Base-by-base conservation (phyloP, 352 stramenopile genomes). In the Pythium dissotocum region DNA sequence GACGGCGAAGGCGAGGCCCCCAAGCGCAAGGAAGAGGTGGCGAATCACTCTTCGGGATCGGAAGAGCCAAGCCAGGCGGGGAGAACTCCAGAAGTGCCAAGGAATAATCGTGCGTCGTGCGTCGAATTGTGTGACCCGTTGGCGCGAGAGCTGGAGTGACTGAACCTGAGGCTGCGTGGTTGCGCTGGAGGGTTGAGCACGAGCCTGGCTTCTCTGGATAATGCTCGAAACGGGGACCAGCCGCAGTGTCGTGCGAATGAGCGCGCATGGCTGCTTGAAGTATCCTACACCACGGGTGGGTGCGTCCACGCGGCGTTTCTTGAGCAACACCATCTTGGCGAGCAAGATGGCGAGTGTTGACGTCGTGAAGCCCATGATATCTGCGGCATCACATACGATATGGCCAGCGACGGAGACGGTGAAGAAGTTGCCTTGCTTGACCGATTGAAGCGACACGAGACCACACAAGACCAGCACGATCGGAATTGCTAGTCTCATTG, bases 301-400 rank as follows among this genome's bases (percentile, higher is more conserved):
- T 18, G 35, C n/a, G 10, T 21, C 26, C 13, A 26, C 21, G 21
- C 36, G 55, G 10, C 35, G 55, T 24, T 61, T 51, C 58, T 63
- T 63, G 24, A 63, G 58, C 30, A 63, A 44, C 18, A 53, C 42
- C 58, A 63, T 63, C n/a, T 63, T 63, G 14, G 40, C 38, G 4
- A 63, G 58, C 5, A 63, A 53, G 30, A 63, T 46, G 0, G 44
- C 58, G 0, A 63, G 58, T 5, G 58, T 63, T 6, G 58, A 49
- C 1, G 36, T 46, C 14, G 58, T 63, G 32, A 63, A 63, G 40
- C 32, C 49, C 40, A 63, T 53, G 28, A 63, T 44, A 16, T 63
- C 36, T 16, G 44, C 30, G 5, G 58, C 58, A 32, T 63, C 58
- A 12, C 42, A 56, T 2, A 63, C 40, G 6, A 35, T 4, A 6